Base-by-base conservation (phyloP, 1,284 basidiomycete genomes). In the Malassezia yamatoensis region DNA sequence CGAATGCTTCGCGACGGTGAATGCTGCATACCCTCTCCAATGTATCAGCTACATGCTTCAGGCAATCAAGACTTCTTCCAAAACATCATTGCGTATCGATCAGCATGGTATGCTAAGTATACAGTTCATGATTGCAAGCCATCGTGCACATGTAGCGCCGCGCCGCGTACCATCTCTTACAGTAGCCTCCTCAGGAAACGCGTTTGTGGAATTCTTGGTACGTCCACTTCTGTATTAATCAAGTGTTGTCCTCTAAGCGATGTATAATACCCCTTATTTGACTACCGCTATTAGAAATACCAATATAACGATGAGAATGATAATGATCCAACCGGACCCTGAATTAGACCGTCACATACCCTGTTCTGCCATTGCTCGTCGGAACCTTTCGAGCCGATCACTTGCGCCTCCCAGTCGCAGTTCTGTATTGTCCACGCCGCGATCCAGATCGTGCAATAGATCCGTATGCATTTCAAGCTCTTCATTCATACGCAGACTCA, bases 401-500 rank as follows among this genome's bases (percentile, higher is more conserved):
- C 58, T 49, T 4, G 71, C 68, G 5, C 68, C 59, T 7, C 71
- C 68, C 2, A 74, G 45, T 13, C 60, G 58, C 21, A 70, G 45
- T 1, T 63, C 68, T 1, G 71, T 74, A 5, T 56, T 36, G 15
- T 72, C 63, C 1, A 58, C 65, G 45, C 62, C 68, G 11, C 42
- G 21, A 34, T 72, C 68, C 16, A 72, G 54, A 6, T 63, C 66
- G 29, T 62, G 50, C 12, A 74, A 42, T 5, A 74, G 50, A 29
- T 66, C 66, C 16, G 63, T 50, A 35, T 74, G 71, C 20, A 69
- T 44, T 32, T 70, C 70, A 15, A 74, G 61, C 58, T 74, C 71
- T 48, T 74, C 67, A 54, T 71, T 70, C 70, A 74, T 71, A 38
- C 64, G 68, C 47, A 74, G 16, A 18, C 65, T 66, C 36, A 72